phyloP scores from a whole-genome alignment of 2,329 filamentous ascomycete species.

The Exophiala dermatitidis region DNA sequence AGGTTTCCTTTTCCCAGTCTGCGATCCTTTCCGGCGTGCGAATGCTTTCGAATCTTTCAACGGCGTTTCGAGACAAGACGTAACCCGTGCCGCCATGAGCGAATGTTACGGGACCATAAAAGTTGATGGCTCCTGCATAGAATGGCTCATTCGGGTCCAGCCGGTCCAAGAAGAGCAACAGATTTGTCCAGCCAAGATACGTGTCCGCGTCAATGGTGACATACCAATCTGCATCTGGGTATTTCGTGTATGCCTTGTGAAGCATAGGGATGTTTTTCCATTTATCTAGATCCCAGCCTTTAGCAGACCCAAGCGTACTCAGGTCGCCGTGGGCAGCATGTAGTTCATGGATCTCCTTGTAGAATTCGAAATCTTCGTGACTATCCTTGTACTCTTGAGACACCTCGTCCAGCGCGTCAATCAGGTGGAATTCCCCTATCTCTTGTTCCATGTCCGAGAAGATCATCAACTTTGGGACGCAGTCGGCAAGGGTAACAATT shows the following conservation, averaged over 20 bases:
- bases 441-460: slow-evolving; percentile 32
- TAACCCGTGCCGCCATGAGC: slow-evolving; percentile 22
- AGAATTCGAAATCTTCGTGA: slow-evolving; percentile 47
- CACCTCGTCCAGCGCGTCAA: slow-evolving; percentile 33
- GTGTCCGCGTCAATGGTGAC: slow-evolving; percentile 37
- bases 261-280: slow-evolving; percentile 58
- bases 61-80: slow-evolving; percentile 15
- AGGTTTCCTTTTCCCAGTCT: slow-evolving; percentile 22
- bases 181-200: slow-evolving; percentile 21
- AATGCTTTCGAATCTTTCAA: slow-evolving; percentile 17
- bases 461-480: slow-evolving; percentile 46
- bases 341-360: slow-evolving; percentile 22
- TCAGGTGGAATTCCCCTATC: slow-evolving; percentile 30
- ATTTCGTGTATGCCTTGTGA: slow-evolving; percentile 46
- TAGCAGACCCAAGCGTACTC: slow-evolving; percentile 16
- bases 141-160: slow-evolving; percentile 18
- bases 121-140: slow-evolving; percentile 20
- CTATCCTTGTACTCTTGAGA: slow-evolving; percentile 36
- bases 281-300: slow-evolving; percentile 52
- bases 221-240: slow-evolving; percentile 52
- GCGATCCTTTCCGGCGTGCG: slow-evolving; percentile 12
- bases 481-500: slow-evolving; percentile 47
- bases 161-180: slow-evolving; percentile 15
- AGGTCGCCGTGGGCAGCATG: slow-evolving; percentile 17
- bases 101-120: slow-evolving; percentile 15